A percentile compares a stretch with the other conserved stretches of the same genome.
These are phyloP conservation scores for Hypholoma fasciculare DNA, from an alignment of 768 basidiomycete genomes.

Conservation along the genomic window DNA sequence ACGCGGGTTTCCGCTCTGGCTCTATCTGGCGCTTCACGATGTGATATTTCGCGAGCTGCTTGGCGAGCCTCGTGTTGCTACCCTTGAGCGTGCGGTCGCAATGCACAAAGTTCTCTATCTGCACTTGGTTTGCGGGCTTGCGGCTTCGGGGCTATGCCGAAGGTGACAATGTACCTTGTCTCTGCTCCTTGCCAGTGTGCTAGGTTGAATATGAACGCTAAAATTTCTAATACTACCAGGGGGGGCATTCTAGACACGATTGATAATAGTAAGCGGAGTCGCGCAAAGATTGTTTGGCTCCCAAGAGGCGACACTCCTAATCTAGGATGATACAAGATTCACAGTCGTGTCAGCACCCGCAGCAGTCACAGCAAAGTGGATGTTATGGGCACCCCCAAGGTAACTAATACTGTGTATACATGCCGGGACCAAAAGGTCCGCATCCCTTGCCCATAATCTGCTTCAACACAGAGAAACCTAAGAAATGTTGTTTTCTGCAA, in stretches of 20 bases:
- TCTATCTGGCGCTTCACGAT: no score
- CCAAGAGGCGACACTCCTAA: slow-evolving; percentile 8
- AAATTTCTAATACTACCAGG: slow-evolving; percentile 69
- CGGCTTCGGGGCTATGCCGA: slow-evolving; percentile 63
- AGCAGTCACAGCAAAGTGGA: not conserved
- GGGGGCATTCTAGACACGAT: slow-evolving; percentile 78
- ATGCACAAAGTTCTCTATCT: no score
- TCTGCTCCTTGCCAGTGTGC: not conserved
- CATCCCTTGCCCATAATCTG: slow-evolving; percentile 20
- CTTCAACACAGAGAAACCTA: slow-evolving; percentile 28
- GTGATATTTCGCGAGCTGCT: no score
- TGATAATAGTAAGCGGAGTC: slow-evolving; percentile 78
- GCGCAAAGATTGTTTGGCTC: slow-evolving; percentile 79
- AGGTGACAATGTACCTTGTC: slow-evolving; percentile 39
- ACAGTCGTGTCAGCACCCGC: slow-evolving; percentile 13
- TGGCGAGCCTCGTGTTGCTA: no score
- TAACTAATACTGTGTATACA: not conserved
- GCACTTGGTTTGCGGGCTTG: no score
- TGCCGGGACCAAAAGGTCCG: not conserved
- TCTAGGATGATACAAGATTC: slow-evolving; percentile 12
- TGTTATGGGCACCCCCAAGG: slow-evolving; percentile 14
- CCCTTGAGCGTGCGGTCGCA: no score
- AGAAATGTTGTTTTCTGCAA: slow-evolving; percentile 48
- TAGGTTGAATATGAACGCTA: slow-evolving; percentile 52
- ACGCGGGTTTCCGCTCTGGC: no score